These are phyloP conservation scores for Macadamia tetraphylla DNA, from an alignment of 164 flowering plant species.

Conservation along the genomic window DNA sequence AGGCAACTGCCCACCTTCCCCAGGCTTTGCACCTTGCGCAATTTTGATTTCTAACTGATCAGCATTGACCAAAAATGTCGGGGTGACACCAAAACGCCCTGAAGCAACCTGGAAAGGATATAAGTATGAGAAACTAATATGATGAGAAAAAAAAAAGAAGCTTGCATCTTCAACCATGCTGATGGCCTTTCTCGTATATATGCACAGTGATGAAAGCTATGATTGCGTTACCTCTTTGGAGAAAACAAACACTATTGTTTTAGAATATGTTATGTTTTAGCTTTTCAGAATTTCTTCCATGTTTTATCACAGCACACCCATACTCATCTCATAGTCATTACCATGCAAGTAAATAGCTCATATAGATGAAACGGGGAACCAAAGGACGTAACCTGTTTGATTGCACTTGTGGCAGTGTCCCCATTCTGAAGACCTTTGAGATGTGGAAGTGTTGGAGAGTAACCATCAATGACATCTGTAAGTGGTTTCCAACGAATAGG, in stretches of 20 bases:
- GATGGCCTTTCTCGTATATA: not conserved
- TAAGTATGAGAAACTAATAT: not conserved
- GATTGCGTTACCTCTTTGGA: too few species aligned
- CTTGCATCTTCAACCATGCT: not conserved
- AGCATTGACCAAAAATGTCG: slow-evolving; percentile 95
- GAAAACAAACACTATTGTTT: too few species aligned
- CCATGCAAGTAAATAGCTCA: not conserved
- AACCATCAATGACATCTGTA: slow-evolving; percentile 96
- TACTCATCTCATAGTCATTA: not conserved
- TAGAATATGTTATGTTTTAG: not conserved
- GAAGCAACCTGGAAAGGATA: slow-evolving; percentile 80
- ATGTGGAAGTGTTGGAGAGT: slow-evolving; percentile 98
- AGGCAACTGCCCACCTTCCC: slow-evolving; percentile 99
- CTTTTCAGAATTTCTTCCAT: not conserved
- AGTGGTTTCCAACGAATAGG: slow-evolving; percentile 98
- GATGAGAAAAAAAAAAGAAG: not conserved
- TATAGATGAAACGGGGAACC: too few species aligned
- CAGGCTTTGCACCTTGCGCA: slow-evolving; percentile 99
- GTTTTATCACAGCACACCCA: not conserved
- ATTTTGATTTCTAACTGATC: slow-evolving; percentile 96
- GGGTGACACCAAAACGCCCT: slow-evolving; percentile 99
- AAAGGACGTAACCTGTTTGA: slow-evolving; percentile 68
- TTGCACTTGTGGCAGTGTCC: slow-evolving; percentile 98
- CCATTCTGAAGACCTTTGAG: slow-evolving; percentile 99
- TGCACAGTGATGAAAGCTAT: too few species aligned